Evolutionary conservation across 345 rosid genomes (phyloP), one percentile per base, ranked within the genome.

Genomic region (Salix dunnii): DNA sequence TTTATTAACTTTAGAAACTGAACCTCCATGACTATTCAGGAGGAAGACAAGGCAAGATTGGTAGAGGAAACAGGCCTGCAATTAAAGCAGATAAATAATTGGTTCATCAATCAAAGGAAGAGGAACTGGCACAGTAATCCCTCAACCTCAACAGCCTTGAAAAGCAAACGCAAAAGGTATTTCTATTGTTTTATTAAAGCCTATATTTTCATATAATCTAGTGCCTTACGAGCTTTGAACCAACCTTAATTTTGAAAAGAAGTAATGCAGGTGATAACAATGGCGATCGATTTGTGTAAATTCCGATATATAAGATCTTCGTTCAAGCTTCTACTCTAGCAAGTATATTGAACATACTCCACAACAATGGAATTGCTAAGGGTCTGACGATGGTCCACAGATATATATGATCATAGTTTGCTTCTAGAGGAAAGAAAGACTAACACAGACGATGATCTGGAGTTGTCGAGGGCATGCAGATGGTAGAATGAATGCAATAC

Each of bases 81-180:
- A 73, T 77, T 96, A 80, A 96, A 96, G 81, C 99, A 96, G 90
- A 94, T 96, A 78, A 92, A 96, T 81, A 96, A 96, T 75, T 96
- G 99, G 99, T 96, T 96, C 80, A 96, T 96, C 78, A 96, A 96
- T 81, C 98, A 96, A 75, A 90, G 99, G 84, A 96, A 96, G 87
- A 87, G 99, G 80, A 96, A 96, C 74, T 96, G 99, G 99, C 95
- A 96, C 74, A 94, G 89, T 74, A 94, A 91, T 77, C 92, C 98
- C 75, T 96, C 99, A 49, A 80, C 91, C 76, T 92, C 99, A 6
- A 88, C 96, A 0, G 88, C 80, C 80, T 76, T 82, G 84, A 96
- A 96, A 87, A 92, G 84, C 91, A 96, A 94, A 82, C 91, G 97
- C 81, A 96, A 92, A 85, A 94, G 93, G 98, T 96, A 93, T 6